phyloP scores from a whole-genome alignment of 371 early-diverging fungal species.

The Circinella minor region DNA sequence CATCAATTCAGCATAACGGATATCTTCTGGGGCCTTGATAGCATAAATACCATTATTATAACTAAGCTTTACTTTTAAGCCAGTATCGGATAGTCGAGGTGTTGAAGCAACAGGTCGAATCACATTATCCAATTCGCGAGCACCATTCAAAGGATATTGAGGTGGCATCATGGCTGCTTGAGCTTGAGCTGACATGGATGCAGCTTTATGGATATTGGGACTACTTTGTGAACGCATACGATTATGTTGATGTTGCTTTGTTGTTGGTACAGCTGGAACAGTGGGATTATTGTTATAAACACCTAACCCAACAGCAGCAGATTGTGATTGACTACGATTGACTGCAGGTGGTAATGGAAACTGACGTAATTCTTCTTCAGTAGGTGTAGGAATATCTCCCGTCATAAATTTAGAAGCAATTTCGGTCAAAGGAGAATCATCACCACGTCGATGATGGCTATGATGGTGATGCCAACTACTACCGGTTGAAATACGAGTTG shows the following conservation, averaged over 20 bases:
- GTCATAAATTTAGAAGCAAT: constrained; percentile 47
- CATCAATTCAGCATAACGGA: constrained; percentile 77
- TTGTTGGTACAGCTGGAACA: background rate
- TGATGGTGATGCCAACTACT: constrained; percentile 3
- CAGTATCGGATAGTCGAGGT: constrained; percentile 24
- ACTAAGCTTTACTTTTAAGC: constrained; percentile 84
- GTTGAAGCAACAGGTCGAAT: constrained; percentile 41
- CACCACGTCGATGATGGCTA: constrained; percentile 39
- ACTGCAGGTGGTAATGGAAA: constrained; percentile 29
- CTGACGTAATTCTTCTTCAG: constrained; percentile 16
- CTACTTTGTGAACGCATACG: constrained; percentile 69
- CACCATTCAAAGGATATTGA: background rate
- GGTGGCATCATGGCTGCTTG: constrained; percentile 8
- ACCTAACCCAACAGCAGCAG: constrained; percentile 26
- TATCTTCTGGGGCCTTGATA: constrained; percentile 77
- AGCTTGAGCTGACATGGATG: constrained; percentile 22
- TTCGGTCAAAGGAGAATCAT: constrained; percentile 44
- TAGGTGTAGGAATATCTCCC: constrained; percentile 25
- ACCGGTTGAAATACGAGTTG: constrained; percentile 40
- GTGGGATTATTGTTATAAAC: constrained; percentile 26
- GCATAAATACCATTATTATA: constrained; percentile 86
- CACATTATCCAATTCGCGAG: constrained; percentile 10
- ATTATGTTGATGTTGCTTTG: constrained; percentile 36
- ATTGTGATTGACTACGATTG: constrained; percentile 55
- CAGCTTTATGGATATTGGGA: constrained; percentile 61